phyloP scores from a whole-genome alignment of 2,329 filamentous ascomycete species.

The Nemania diffusa region DNA sequence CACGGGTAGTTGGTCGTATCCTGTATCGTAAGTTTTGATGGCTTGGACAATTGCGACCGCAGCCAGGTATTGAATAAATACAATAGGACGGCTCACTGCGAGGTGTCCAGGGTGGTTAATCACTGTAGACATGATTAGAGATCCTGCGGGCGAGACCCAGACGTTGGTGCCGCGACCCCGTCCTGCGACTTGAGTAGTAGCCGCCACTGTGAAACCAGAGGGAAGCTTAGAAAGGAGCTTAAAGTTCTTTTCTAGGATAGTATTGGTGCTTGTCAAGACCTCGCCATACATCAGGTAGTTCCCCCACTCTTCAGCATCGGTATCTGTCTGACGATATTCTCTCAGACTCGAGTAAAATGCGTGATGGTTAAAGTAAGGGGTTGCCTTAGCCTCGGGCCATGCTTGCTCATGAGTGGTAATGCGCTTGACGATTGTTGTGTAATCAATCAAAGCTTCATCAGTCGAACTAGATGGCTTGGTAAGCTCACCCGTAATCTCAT shows the following conservation, averaged over 20 bases:
- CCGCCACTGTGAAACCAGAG: constrained; percentile 86
- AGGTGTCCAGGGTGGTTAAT: constrained; percentile 84
- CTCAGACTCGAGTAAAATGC: constrained; percentile 78
- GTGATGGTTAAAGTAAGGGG: constrained; percentile 87
- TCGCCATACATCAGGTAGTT: constrained; percentile 85
- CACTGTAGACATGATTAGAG: constrained; percentile 87
- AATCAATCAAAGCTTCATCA: constrained; percentile 75
- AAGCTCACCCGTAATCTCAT: constrained; percentile 47
- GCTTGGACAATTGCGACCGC: constrained; percentile 88
- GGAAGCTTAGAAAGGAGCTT: constrained; percentile 80
- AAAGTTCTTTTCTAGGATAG: constrained; percentile 89
- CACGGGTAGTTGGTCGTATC: constrained; percentile 79
- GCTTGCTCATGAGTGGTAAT: constrained; percentile 76
- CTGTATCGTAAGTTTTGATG: constrained; percentile 80
- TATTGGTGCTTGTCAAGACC: constrained; percentile 93
- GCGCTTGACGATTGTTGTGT: constrained; percentile 76
- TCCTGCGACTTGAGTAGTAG: constrained; percentile 87
- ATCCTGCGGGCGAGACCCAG: constrained; percentile 90
- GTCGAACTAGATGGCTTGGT: constrained; percentile 43
- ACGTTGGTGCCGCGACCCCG: constrained; percentile 91
- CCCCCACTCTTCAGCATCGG: constrained; percentile 75
- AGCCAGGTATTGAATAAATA: constrained; percentile 94
- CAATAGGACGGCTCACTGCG: constrained; percentile 77
- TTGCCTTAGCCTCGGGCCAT: constrained; percentile 76
- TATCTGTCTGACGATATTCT: constrained; percentile 69